phyloP scores from a whole-genome alignment of 208 protist species.

The Wallacemonas rigidus region DNA sequence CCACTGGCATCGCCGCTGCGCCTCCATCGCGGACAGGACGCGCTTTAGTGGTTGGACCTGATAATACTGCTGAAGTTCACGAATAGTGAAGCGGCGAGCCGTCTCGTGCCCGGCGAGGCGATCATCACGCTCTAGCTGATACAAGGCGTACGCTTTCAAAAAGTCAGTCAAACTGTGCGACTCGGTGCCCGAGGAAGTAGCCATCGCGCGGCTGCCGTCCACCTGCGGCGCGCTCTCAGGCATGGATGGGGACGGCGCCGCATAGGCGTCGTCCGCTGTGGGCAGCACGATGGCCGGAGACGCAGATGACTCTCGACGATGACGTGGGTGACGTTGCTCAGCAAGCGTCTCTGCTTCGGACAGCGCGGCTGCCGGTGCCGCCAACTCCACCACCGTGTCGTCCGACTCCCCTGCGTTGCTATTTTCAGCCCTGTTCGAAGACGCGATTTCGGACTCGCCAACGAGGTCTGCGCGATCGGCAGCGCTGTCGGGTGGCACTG shows the following conservation, averaged over 20 bases:
- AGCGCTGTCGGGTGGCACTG: no score
- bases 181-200: neutral
- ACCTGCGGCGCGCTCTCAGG: neutral
- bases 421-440: no score
- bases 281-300: conserved; percentile 10
- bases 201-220: neutral
- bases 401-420: no score
- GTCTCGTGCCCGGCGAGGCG: neutral
- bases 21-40: conserved; percentile 23
- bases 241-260: no score
- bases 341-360: neutral
- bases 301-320: conserved; percentile 1
- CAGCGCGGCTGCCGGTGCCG: neutral
- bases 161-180: conserved; percentile 33
- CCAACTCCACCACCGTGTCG: no score
- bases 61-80: conserved; percentile 33
- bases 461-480: no score
- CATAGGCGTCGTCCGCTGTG: neutral
- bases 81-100: conserved; percentile 1
- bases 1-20: conserved; percentile 24
- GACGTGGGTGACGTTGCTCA: no score
- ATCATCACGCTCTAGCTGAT: neutral
- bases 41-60: conserved; percentile 27
- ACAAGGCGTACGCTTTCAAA: conserved; percentile 44
- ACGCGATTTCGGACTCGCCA: no score